phyloP scores from a whole-genome alignment of 1,284 basidiomycete genomes.

The Schizopora paradoxa region DNA sequence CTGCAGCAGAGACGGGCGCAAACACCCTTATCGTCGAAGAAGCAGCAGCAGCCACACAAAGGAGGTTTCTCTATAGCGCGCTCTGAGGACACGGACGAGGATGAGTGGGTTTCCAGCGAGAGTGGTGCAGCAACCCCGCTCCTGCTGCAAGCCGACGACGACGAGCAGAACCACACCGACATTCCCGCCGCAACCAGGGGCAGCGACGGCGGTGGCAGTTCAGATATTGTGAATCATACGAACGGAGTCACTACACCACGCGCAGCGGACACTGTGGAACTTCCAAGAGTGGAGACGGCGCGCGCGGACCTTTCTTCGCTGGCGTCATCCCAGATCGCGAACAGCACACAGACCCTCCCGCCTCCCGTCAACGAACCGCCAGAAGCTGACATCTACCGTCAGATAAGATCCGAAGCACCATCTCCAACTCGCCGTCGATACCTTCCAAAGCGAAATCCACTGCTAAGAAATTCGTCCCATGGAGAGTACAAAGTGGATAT shows the following conservation, averaged over 20 bases:
- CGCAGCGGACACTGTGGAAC: conserved; percentile 25
- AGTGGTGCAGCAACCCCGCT: conserved; percentile 67
- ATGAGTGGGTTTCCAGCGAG: conserved; percentile 72
- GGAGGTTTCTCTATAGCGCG: conserved; percentile 55
- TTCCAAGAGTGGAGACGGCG: conserved; percentile 34
- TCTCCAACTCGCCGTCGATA: conserved; percentile 31
- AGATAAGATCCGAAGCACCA: conserved; percentile 39
- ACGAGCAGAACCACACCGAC: conserved; percentile 28
- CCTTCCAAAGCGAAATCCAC: conserved; percentile 11
- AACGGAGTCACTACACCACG: conserved; percentile 28
- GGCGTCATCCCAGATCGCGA: conserved; percentile 21
- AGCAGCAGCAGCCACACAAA: conserved; percentile 31
- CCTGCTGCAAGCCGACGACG: conserved; percentile 34
- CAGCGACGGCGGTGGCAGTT: conserved; percentile 22
- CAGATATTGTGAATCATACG: no score
- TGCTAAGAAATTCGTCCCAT: conserved; percentile 11
- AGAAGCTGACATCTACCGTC: conserved; percentile 3
- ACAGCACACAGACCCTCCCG: conserved; percentile 21
- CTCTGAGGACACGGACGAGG: conserved; percentile 49
- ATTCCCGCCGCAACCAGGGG: conserved; percentile 19
- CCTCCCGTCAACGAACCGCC: conserved; percentile 21
- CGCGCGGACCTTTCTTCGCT: conserved; percentile 22
- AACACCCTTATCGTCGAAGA: conserved; percentile 30
- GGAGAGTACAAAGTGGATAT: conserved; percentile 11
- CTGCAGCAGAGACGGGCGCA: conserved; percentile 27